Evolutionary conservation across 768 basidiomycete species (phyloP), one percentile per base, ranked within the genome.

Genomic region (Lactarius pseudohatsudake): DNA sequence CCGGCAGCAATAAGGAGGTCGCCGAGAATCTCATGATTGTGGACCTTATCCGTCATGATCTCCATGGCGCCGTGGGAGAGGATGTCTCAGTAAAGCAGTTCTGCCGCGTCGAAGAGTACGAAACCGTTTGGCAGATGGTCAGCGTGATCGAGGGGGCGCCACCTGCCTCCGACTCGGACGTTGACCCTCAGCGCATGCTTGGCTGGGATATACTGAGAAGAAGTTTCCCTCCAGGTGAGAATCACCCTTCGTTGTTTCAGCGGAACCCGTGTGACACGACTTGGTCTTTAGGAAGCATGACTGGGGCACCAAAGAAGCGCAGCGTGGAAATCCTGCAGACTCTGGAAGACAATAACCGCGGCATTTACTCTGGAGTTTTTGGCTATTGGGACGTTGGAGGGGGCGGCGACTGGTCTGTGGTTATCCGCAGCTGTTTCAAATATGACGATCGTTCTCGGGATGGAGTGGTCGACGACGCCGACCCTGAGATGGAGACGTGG

Each of bases 21-120:
- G 96, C 95, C 0, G 96, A 98, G 79, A 98, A 98, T 74, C 77
- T 98, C 64, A 98, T 98, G 96, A 97, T 98, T 69, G 96, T 97
- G 30, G 96, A 98, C 75, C 85, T 98, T 57, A 96, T 96, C 72
- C 86, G 94, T 40, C 92, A 97, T 70, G 96, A 98, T 77, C 80
- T 98, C 40, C 87, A 96, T 70, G 86, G 86, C 36, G 88, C 90
- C 62, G 84, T 96, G 22, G 92, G 92, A 1, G 88, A 91, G 45
- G 82, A 89, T 62, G 95, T 98, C 9, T 75, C 82, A 15, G 93
- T 96, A 7, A 88, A 85, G 64, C 88, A 94, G 69, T 91, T 98
- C 72, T 97, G 96, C 75, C 77, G 78, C 1, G 86, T 97, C 15
- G 96, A 98, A 74, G 92, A 93, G 71, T 97, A 95, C 74, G 86